phyloP scores from a whole-genome alignment of 805 yeast genomes.

The Myxozyma nipponensis region DNA sequence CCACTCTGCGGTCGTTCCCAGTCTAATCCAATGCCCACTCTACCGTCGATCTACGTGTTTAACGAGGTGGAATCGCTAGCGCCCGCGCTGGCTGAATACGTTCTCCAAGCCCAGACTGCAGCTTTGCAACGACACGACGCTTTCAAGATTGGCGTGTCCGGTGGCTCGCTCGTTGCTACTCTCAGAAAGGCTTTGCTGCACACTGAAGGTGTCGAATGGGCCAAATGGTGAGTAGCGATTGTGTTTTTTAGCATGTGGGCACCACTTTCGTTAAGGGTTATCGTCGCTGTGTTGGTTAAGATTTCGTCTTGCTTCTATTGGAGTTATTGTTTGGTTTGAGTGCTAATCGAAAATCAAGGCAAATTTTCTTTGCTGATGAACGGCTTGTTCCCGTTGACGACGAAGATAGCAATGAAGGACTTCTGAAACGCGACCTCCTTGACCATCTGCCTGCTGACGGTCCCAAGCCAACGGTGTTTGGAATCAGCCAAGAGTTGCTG shows the following conservation, averaged over 20 bases:
- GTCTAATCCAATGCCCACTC: slow-evolving; percentile 53
- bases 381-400: slow-evolving; percentile 84
- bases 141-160: slow-evolving; percentile 86
- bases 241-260: too few species aligned
- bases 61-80: slow-evolving; percentile 89
- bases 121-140: slow-evolving; percentile 63
- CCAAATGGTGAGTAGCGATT: slow-evolving; percentile 55
- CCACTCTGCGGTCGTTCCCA: too few species aligned
- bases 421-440: slow-evolving; percentile 74
- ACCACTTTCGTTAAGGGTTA: not conserved
- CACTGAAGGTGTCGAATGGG: slow-evolving; percentile 80
- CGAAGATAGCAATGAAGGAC: slow-evolving; percentile 84
- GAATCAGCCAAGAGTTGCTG: slow-evolving; percentile 72
- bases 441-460: slow-evolving; percentile 56
- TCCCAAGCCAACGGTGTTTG: slow-evolving; percentile 67
- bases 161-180: slow-evolving; percentile 87
- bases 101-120: slow-evolving; percentile 79
- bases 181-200: slow-evolving; percentile 78
- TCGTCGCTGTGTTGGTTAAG: too few species aligned
- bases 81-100: slow-evolving; percentile 94
- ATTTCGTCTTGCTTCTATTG: too few species aligned
- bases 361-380: slow-evolving; percentile 93
- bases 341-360: too few species aligned
- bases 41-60: slow-evolving; percentile 89
- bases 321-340: too few species aligned